Evolutionary conservation across 371 early-diverging fungal species (phyloP).

Genomic region (Chytridium lagenaria): DNA sequence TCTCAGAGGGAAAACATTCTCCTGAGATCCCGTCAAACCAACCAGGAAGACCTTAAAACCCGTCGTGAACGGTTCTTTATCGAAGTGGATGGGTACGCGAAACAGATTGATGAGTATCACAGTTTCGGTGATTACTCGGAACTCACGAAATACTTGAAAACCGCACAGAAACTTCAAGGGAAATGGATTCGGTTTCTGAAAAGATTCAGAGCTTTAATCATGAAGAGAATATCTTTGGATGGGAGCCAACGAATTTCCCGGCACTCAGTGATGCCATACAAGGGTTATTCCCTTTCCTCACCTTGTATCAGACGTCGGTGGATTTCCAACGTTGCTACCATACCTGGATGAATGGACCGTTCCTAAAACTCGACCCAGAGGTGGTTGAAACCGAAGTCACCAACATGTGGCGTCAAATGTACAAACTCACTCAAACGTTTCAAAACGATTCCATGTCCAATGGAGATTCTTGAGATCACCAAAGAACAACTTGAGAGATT

Average conservation of each 20-base stretch:
- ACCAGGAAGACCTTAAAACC: constrained; percentile 59
- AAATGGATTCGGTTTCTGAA: constrained; percentile 54
- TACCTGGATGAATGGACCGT: constrained; percentile 61
- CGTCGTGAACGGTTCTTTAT: constrained; percentile 52
- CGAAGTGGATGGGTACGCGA: constrained; percentile 57
- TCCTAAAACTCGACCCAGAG: constrained; percentile 60
- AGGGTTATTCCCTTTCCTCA: constrained; percentile 53
- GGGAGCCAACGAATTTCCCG: constrained; percentile 57
- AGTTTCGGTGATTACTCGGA: constrained; percentile 59
- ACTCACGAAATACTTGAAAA: constrained; percentile 57
- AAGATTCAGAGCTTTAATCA: constrained; percentile 51
- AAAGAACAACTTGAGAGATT: constrained; percentile 62
- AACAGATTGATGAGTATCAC: constrained; percentile 61
- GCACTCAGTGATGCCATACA: constrained; percentile 43
- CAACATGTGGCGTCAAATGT: constrained; percentile 59
- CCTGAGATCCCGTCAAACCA: constrained; percentile 45
- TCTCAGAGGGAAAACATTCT: constrained; percentile 56
- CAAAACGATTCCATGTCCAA: constrained; percentile 48
- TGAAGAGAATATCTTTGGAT: constrained; percentile 59
- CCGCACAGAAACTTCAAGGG: constrained; percentile 59
- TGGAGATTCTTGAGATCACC: constrained; percentile 56
- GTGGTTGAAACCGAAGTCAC: constrained; percentile 58
- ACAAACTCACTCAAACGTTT: constrained; percentile 52
- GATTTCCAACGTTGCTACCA: constrained; percentile 62
- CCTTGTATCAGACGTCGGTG: constrained; percentile 59